These are phyloP conservation scores for Mycena rebaudengoi DNA, from an alignment of 768 basidiomycete species.

Conservation along the genomic window DNA sequence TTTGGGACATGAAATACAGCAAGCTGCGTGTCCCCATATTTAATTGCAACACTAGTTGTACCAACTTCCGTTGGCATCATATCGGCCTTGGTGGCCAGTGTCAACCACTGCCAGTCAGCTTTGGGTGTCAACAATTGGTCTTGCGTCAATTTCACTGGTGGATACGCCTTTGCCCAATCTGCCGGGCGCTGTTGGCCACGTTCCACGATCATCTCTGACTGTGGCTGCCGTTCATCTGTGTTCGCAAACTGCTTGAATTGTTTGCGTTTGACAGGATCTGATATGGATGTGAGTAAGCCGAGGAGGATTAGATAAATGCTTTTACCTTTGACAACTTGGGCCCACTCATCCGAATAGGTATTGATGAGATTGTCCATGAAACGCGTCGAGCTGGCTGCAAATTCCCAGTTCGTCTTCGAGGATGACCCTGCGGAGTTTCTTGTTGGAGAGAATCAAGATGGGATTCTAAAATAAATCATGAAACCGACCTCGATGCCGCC, in stretches of 20 bases:
- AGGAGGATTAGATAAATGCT: slow-evolving; percentile 24
- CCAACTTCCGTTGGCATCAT: slow-evolving; percentile 53
- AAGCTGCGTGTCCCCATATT: slow-evolving; percentile 71
- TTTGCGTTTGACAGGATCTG: slow-evolving; percentile 55
- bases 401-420: slow-evolving; percentile 79
- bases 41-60: slow-evolving; percentile 63
- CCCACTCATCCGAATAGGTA: slow-evolving; percentile 78
- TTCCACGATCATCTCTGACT: slow-evolving; percentile 63
- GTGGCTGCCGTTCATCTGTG: slow-evolving; percentile 54
- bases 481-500: slow-evolving; percentile 65
- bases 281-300: slow-evolving; percentile 16
- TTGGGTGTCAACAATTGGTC: slow-evolving; percentile 53
- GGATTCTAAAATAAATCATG: background rate
- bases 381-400: slow-evolving; percentile 69
- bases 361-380: slow-evolving; percentile 72
- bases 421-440: slow-evolving; percentile 71
- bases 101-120: slow-evolving; percentile 64
- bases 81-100: slow-evolving; percentile 57
- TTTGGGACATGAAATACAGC: slow-evolving; percentile 73
- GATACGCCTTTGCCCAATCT: slow-evolving; percentile 70
- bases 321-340: slow-evolving; percentile 58
- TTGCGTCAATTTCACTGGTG: slow-evolving; percentile 53
- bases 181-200: slow-evolving; percentile 71
- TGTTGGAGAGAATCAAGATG: background rate
- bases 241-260: slow-evolving; percentile 74